Conservation (phyloP, 345 rosid genomes). For the Aegle marmelos region DNA sequence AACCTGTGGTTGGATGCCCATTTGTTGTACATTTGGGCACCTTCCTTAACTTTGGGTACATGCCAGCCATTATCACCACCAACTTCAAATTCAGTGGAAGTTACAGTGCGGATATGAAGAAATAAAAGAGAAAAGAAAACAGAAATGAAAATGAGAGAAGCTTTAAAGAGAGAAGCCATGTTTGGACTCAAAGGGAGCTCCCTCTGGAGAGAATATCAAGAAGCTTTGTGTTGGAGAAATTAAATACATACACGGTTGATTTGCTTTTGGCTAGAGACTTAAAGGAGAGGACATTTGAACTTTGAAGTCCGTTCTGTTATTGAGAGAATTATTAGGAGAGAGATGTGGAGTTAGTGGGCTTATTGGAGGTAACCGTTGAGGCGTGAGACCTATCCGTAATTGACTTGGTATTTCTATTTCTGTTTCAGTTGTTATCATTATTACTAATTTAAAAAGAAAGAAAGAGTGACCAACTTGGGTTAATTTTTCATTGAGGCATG, state of each 20-base stretch:
- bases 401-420: slow-evolving; percentile 4
- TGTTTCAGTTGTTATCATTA: neutral
- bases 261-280: neutral
- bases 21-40: slow-evolving; percentile 48
- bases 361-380: slow-evolving; percentile 6
- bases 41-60: slow-evolving; percentile 46
- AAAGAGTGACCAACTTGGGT: neutral
- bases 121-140: slow-evolving; percentile 15
- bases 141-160: slow-evolving; percentile 10
- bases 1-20: slow-evolving; percentile 86
- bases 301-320: neutral
- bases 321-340: slow-evolving; percentile 12
- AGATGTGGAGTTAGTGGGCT: slow-evolving; percentile 14
- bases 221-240: too few relatives aligned
- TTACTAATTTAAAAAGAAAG: too few relatives aligned
- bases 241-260: too few relatives aligned
- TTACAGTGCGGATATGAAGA: slow-evolving; percentile 15
- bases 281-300: too few relatives aligned
- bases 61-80: slow-evolving; percentile 70
- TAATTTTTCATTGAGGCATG: neutral
- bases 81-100: slow-evolving; percentile 48
- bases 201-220: too few relatives aligned
- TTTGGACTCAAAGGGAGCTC: slow-evolving; percentile 3
- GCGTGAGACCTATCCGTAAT: neutral
- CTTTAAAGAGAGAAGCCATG: slow-evolving; percentile 19